Evolutionary conservation across 2,329 filamentous ascomycete species (phyloP), one percentile per base, ranked within the genome.

Genomic region (Drechslerella coelobrocha): DNA sequence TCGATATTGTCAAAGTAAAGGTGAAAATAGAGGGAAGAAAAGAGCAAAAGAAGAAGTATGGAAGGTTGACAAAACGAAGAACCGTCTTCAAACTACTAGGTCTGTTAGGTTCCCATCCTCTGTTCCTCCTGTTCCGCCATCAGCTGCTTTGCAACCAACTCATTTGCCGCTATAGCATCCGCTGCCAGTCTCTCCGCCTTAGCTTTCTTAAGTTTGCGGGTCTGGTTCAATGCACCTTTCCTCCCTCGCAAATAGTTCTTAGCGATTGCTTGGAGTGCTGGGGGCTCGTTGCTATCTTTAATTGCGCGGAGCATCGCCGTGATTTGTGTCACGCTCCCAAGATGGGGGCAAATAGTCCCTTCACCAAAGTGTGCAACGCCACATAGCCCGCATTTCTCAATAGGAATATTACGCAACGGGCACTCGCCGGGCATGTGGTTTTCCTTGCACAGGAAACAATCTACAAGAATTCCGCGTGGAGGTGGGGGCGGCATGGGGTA

Each of bases 341-440:
- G 81, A 75, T 87, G 84, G 12, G 86, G 84, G 75, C 88, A 90
- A 7, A 81, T 82, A 29, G 84, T 81, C 1, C 79, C 78, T 57
- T 81, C 76, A 1, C 86, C 86, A 72, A 81, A 85, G 75, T 89
- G 86, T 1, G 85, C 84, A 21, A 85, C 81, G 14, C 86, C 86
- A 72, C 88, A 89, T 5, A 89, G 81, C 5, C 83, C 83, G 77
- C 88, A 90, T 73, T 83, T 78, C 74, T 89, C 86, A 1, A 83
- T 80, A 1, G 85, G 85, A 7, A 84, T 83, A 3, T 81, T 73
- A 76, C 86, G 88, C 29, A 89, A 78, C 8, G 83, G 84, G 75
- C 88, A 90, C 43, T 81, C 80, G n/a, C 86, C 87, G 10, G 79
- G 76, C 0, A 80, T 77, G 76, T 89, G 88, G n/a, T 75, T 68